Base-by-base conservation (phyloP, 768 basidiomycete species). In the Auricularia sp. region DNA sequence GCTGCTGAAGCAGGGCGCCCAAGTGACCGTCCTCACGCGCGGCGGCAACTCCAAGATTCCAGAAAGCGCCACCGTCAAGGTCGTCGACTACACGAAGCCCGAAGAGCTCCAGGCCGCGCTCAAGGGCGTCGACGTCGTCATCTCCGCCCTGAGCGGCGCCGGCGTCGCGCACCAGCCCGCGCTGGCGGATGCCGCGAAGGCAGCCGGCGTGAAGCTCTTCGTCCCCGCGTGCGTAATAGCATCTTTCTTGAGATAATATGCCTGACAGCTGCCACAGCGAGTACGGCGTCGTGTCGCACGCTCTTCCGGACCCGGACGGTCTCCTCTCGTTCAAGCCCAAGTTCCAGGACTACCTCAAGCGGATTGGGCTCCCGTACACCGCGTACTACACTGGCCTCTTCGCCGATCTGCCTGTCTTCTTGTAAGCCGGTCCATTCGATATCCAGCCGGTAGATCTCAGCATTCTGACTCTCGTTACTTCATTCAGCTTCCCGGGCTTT, bases 201-300 rank as follows among this genome's bases (percentile, higher is more conserved):
- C 63, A 35, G 73, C 67, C 0, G 70, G 73, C 34, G 75, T 74
- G 33, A 66, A 71, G 64, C 67, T 75, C 6, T 76, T 76, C 62
- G 66, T 73, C 6, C 75, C 75, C 10, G 69, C 70, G 56, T 59
- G 24, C 24, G 56, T 35, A 5, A 10, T 59, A 10, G 11, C 24
- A 29, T 42, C 8, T 10, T 18, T 29, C 11, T 24, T 1, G 11
- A 10, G 7, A 14, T 14, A 6, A 10, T 14, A 0, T 4, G 8
- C 13, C 6, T 35, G 11, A 14, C 7, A 18, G 29, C 56, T 29
- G 29, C 21, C 24, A 18, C 56, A 59, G 56, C 7, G 56, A 59
- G 24, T 59, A 29, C 18, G 56, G 56, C 29, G 34, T 33, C 56
- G 14, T 14, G 24, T n/a, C 56, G 24, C 56, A 59, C 56, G 56